Evolutionary conservation across 2,329 filamentous ascomycete genomes (phyloP).

Genomic region (Venturia pyrina): DNA sequence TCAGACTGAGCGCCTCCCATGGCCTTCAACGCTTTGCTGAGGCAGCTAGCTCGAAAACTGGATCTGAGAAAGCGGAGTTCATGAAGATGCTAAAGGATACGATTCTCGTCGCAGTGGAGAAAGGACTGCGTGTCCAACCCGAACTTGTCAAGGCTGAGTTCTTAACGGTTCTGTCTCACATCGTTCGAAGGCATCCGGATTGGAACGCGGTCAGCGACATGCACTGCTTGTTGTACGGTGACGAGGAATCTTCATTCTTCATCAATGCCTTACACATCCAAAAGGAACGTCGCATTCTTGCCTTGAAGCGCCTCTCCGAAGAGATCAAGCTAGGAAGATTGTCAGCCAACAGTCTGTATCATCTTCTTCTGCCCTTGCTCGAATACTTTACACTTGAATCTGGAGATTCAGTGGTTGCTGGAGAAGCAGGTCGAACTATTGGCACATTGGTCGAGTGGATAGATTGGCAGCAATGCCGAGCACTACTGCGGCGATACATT

Average conservation of each 20-base stretch:
- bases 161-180: slow-evolving; percentile 65
- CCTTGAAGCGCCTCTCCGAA: slow-evolving; percentile 64
- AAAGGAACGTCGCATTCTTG: slow-evolving; percentile 73
- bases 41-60: slow-evolving; percentile 40
- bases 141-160: slow-evolving; percentile 80
- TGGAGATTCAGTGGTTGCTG: slow-evolving; percentile 61
- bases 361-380: slow-evolving; percentile 81
- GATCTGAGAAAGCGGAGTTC: slow-evolving; percentile 39
- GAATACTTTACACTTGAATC: slow-evolving; percentile 91
- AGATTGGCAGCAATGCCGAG: slow-evolving; percentile 85
- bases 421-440: slow-evolving; percentile 76
- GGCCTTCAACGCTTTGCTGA: slow-evolving; percentile 70
- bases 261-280: slow-evolving; percentile 87
- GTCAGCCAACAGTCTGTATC: slow-evolving; percentile 66
- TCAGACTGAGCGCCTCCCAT: slow-evolving; percentile 72
- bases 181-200: slow-evolving; percentile 59
- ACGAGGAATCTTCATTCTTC: slow-evolving; percentile 82
- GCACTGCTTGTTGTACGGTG: slow-evolving; percentile 57
- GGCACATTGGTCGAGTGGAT: slow-evolving; percentile 63
- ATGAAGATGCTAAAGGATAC: slow-evolving; percentile 50
- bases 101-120: slow-evolving; percentile 65
- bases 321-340: slow-evolving; percentile 53
- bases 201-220: slow-evolving; percentile 69
- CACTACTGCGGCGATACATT: slow-evolving; percentile 73
- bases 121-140: slow-evolving; percentile 65